Conservation (phyloP, 441 rosid genomes). For the Caryocar brasiliense region DNA sequence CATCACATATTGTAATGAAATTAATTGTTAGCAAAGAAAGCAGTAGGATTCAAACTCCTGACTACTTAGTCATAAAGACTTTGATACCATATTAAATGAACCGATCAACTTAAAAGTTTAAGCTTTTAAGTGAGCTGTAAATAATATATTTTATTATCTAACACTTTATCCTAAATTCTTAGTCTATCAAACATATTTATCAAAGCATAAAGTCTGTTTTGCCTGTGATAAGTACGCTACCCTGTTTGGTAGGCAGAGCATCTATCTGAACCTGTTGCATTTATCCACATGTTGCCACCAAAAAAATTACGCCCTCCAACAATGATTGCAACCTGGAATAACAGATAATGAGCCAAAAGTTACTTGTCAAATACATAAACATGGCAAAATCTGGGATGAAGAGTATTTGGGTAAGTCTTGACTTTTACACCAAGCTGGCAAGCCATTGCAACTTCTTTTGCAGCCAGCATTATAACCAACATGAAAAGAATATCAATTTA, state of each 20-base stretch:
- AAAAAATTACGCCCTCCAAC: constrained; percentile 89
- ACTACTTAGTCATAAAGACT: no score
- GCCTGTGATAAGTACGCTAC: constrained; percentile 22
- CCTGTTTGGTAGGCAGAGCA: constrained; percentile 79
- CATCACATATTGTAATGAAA: no score
- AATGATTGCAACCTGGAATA: constrained; percentile 65
- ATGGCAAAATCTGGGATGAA: background rate
- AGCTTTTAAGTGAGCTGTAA: no score
- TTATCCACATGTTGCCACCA: constrained; percentile 70
- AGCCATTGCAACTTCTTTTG: constrained; percentile 67
- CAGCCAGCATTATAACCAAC: constrained; percentile 59
- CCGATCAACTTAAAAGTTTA: no score
- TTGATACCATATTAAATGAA: no score
- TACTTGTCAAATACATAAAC: constrained; percentile 2
- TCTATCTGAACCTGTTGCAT: constrained; percentile 70
- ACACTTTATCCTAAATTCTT: background rate
- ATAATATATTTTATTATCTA: no score
- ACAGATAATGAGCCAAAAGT: background rate
- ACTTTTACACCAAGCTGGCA: constrained; percentile 76
- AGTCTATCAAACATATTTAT: background rate
- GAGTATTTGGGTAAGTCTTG: background rate
- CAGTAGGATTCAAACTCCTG: no score
- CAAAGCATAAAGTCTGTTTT: background rate
- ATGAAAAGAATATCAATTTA: constrained; percentile 10
- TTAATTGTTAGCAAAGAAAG: no score